Evolutionary conservation across 2,329 filamentous ascomycete species (phyloP).

Genomic region (Trichophyton mentagrophytes): DNA sequence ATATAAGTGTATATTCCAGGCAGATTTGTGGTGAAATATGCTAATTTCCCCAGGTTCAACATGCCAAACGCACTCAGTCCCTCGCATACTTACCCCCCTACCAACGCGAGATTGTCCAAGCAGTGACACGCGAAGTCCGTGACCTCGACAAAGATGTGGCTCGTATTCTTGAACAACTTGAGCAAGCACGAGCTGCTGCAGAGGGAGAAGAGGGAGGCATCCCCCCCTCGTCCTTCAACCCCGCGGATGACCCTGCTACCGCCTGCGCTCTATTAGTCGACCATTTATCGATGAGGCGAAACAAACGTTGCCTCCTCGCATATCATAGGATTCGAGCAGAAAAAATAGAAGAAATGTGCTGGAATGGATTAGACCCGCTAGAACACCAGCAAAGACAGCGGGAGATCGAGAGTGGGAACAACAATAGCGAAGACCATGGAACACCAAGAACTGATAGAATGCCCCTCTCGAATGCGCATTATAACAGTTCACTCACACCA

Average conservation of each 20-base stretch:
- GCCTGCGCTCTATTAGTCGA: conserved; percentile 85
- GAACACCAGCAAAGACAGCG: background rate
- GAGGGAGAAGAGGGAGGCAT: background rate
- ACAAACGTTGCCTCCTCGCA: conserved; percentile 88
- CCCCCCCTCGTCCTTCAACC: conserved; percentile 51
- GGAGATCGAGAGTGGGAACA: conserved; percentile 3
- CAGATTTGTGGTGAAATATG: background rate
- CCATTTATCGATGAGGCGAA: conserved; percentile 86
- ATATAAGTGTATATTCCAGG: background rate
- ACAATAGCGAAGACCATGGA: background rate
- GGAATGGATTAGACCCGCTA: conserved; percentile 73
- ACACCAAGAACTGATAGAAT: background rate
- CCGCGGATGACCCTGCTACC: conserved; percentile 64
- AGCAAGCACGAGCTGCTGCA: conserved; percentile 37
- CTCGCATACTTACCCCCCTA: conserved; percentile 79
- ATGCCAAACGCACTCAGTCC: conserved; percentile 88
- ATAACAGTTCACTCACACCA: conserved; percentile 61
- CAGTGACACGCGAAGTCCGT: conserved; percentile 78
- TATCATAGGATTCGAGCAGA: conserved; percentile 86
- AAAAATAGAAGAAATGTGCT: conserved; percentile 86
- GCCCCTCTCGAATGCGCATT: conserved; percentile 17
- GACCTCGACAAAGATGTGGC: conserved; percentile 80
- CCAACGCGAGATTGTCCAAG: conserved; percentile 79
- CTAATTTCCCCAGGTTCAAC: conserved; percentile 54
- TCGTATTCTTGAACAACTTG: conserved; percentile 66